These are phyloP conservation scores for Ustilago vetiveriae DNA, from an alignment of 1,284 basidiomycete genomes.

Conservation along the genomic window DNA sequence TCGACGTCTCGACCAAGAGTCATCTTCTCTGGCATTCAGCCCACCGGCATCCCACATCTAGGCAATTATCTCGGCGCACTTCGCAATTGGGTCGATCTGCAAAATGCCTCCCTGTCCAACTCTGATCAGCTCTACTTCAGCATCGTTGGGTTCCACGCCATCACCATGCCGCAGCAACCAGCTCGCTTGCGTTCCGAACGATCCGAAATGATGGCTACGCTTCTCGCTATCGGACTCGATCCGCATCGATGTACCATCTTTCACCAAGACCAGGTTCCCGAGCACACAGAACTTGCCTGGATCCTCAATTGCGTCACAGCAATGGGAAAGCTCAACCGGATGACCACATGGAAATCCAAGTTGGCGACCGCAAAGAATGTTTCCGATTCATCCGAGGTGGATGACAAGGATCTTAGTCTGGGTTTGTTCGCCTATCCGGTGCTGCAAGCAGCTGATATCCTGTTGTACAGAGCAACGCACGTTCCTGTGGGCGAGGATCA, in stretches of 20 bases:
- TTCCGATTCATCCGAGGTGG: conserved; percentile 76
- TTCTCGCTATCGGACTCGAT: conserved; percentile 87
- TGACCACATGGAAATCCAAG: conserved; percentile 96
- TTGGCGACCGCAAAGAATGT: conserved; percentile 77
- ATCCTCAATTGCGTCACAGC: conserved; percentile 85
- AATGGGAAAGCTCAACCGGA: conserved; percentile 81
- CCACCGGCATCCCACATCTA: conserved; percentile 85
- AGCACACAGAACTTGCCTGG: conserved; percentile 92
- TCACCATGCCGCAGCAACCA: conserved; percentile 68
- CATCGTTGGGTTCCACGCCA: conserved; percentile 75
- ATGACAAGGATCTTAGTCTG: conserved; percentile 81
- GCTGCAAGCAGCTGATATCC: conserved; percentile 90
- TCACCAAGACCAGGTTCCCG: conserved; percentile 86
- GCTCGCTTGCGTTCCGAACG: conserved; percentile 64
- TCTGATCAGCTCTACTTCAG: conserved; percentile 75
- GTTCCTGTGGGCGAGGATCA: conserved; percentile 97
- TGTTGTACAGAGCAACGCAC: conserved; percentile 88
- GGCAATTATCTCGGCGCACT: conserved; percentile 93
- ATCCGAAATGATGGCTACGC: conserved; percentile 80
- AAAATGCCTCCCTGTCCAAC: conserved; percentile 72
- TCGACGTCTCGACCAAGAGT: conserved; percentile 54
- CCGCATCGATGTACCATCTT: conserved; percentile 81
- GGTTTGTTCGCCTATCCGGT: conserved; percentile 93
- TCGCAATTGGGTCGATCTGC: conserved; percentile 85
- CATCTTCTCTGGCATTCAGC: conserved; percentile 84